Base-by-base conservation (phyloP, 768 basidiomycete genomes). In the Tricholoma terreum region DNA sequence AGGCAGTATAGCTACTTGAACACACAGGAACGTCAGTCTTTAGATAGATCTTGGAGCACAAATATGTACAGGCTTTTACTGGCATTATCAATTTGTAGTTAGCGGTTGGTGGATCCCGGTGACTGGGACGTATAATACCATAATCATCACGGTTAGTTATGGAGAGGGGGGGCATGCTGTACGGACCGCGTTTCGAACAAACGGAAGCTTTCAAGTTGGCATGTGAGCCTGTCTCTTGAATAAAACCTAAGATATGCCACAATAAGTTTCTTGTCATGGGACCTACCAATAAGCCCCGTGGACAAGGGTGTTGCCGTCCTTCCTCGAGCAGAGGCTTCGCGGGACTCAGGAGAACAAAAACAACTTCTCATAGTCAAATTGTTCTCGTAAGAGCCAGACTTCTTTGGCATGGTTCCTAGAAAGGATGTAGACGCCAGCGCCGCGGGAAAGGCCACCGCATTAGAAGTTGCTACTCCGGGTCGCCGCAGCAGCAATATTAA, bases 101-200 rank as follows among this genome's bases (percentile, higher is more conserved):
- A 42, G 27, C 22, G 34, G 38, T 21, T 48, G 30, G 54, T 6
- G 51, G 46, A 34, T 55, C 33, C 24, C 48, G 11, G 33, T 27
- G 27, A 42, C 17, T 38, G 34, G 58, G 46, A 10, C 21, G 42
- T 35, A 45, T 45, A 48, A 17, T 60, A 51, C 59, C 54, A 58
- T 54, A 56, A 43, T 35, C 10, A 56, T 62, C 48, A 1, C 21
- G 33, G 33, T 12, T 45, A 17, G 33, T 54, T 34, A 19, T 10
- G 51, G 49, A 21, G 46, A 48, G 46, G 24, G 43, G 17, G 48
- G 24, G 24, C 24, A 27, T 27, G 24, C 24, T 27, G 24, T 27
- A 6, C 54, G 46, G 36, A 50, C 50, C 38, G 45, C 34, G 35
- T 49, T 49, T 27, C 34, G 17, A 31, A 43, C 42, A 2, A 31